Conservation (phyloP, 768 basidiomycete species). For the Termitomyces sp. region DNA sequence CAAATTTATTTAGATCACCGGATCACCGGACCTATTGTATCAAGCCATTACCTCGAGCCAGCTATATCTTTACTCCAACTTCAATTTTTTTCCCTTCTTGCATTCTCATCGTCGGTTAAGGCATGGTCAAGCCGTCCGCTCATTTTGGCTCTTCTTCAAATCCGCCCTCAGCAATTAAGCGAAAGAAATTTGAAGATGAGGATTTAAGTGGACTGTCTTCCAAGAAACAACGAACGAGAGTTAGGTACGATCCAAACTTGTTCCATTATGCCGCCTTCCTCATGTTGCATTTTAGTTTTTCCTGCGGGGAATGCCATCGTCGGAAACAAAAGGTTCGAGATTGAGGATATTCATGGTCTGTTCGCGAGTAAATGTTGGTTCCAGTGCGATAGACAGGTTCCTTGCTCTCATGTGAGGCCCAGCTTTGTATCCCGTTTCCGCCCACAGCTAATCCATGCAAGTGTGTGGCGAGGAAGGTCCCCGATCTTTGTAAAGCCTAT, state of each 20-base stretch:
- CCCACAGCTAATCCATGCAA: slow-evolving; percentile 24
- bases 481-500: slow-evolving; percentile 83
- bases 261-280: background rate
- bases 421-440: slow-evolving; percentile 5
- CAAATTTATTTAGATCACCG: slow-evolving; percentile 7
- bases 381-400: slow-evolving; percentile 82
- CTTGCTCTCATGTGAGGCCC: slow-evolving; percentile 71
- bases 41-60: slow-evolving; percentile 14
- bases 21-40: slow-evolving; percentile 16
- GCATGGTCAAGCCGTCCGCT: slow-evolving; percentile 31
- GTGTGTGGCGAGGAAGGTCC: slow-evolving; percentile 84
- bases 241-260: slow-evolving; percentile 48
- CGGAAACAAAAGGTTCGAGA: slow-evolving; percentile 75
- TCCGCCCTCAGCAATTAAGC: slow-evolving; percentile 37
- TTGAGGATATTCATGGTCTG: slow-evolving; percentile 1
- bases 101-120: background rate
- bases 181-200: slow-evolving; percentile 65
- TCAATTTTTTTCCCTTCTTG: background rate
- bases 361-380: slow-evolving; percentile 11
- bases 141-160: slow-evolving; percentile 15
- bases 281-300: slow-evolving; percentile 48
- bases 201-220: slow-evolving; percentile 33
- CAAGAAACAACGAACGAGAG: slow-evolving; percentile 73
- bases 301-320: slow-evolving; percentile 84
- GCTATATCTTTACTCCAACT: slow-evolving; percentile 1